A percentile compares a stretch with the other conserved stretches of the same genome.
These are phyloP conservation scores for Sporisorium graminicola DNA, from an alignment of 1,284 basidiomycete species.

Conservation along the genomic window DNA sequence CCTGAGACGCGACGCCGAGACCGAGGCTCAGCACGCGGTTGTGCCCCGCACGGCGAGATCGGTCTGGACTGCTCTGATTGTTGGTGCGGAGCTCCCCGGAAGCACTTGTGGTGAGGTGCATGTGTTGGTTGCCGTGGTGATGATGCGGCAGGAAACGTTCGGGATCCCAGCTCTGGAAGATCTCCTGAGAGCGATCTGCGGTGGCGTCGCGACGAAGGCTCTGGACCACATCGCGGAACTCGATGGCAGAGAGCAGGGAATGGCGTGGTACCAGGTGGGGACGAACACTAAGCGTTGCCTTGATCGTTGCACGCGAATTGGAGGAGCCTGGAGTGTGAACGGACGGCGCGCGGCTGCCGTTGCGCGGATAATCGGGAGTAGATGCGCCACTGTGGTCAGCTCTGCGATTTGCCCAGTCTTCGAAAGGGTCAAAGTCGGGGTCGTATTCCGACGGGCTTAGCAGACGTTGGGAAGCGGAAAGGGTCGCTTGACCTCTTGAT, in stretches of 20 bases:
- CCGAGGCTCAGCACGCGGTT: constrained; percentile 37
- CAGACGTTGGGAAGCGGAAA: constrained; percentile 23
- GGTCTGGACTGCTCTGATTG: constrained; percentile 9
- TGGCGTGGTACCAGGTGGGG: constrained; percentile 58
- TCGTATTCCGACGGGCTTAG: constrained; percentile 59
- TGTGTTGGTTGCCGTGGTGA: constrained; percentile 32
- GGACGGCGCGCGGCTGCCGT: constrained; percentile 23
- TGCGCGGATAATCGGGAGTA: constrained; percentile 19
- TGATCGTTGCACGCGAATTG: constrained; percentile 17
- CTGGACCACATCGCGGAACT: constrained; percentile 89
- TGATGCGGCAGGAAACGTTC: constrained; percentile 58
- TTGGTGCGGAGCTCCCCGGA: constrained; percentile 20
- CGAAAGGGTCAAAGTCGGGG: constrained; percentile 59
- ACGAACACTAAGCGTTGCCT: constrained; percentile 20
- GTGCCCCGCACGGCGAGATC: constrained; percentile 22
- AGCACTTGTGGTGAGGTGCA: constrained; percentile 11
- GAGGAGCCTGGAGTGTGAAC: constrained; percentile 37
- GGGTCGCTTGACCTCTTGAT: constrained; percentile 3
- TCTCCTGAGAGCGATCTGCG: constrained; percentile 55
- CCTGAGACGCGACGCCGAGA: constrained; percentile 10
- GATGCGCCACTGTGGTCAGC: constrained; percentile 21
- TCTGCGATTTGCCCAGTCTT: constrained; percentile 45
- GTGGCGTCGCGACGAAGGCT: constrained; percentile 76
- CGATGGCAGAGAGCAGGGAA: constrained; percentile 90
- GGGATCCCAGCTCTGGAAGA: constrained; percentile 61